Percentiles rank a stretch among this genome's conserved stretches.
Conservation (phyloP, 2,329 filamentous ascomycete genomes). For the Sphaerulina populicola region DNA sequence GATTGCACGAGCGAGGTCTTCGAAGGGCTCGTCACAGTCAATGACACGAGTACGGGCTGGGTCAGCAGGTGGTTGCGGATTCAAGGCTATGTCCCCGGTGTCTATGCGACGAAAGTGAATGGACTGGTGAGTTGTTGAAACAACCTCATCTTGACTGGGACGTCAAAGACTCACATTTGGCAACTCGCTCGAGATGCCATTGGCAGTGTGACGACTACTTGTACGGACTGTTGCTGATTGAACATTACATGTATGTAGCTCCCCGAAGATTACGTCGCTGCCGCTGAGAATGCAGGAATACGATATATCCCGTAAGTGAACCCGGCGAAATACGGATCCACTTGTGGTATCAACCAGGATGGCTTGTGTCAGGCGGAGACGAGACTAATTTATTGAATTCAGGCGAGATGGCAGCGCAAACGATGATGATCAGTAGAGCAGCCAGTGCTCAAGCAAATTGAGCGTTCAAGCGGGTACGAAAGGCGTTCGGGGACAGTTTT, state of each 20-base stretch:
- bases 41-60: conserved; percentile 79
- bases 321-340: neutral
- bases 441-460: neutral
- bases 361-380: too few relatives aligned
- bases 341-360: neutral
- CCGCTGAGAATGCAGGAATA: conserved; percentile 51
- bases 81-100: conserved; percentile 76
- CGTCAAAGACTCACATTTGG: too few relatives aligned
- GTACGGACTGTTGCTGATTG: neutral
- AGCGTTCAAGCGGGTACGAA: conserved; percentile 1
- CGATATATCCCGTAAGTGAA: conserved; percentile 51
- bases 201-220: too few relatives aligned
- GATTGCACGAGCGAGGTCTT: conserved; percentile 95
- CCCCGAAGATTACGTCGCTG: conserved; percentile 49
- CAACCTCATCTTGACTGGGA: too few relatives aligned
- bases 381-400: neutral
- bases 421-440: conserved; percentile 14
- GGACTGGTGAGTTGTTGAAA: conserved; percentile 52
- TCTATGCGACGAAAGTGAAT: conserved; percentile 92
- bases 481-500: neutral
- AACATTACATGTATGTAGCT: conserved; percentile 32
- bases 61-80: conserved; percentile 94
- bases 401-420: conserved; percentile 20
- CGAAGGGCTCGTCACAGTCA: conserved; percentile 80
- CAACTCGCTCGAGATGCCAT: too few relatives aligned